Conservation (phyloP, 2,329 filamentous ascomycete genomes). For the Bertia moriformis region DNA sequence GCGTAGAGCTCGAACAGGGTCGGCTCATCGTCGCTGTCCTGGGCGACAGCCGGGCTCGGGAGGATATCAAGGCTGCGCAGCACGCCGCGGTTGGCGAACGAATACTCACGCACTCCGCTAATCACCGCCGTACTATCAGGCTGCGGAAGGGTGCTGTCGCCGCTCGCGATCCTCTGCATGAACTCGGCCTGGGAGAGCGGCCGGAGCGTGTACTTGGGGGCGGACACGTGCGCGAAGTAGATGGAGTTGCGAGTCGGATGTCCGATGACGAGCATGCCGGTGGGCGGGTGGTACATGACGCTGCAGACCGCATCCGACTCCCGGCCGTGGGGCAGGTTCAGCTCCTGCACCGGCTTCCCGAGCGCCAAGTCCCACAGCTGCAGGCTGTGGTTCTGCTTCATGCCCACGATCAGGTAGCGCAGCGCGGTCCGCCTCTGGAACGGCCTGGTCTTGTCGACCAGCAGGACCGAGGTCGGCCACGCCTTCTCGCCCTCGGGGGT, state of each 20-base stretch:
- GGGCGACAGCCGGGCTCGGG: slow-evolving; percentile 41
- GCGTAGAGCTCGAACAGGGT: slow-evolving; percentile 87
- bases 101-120: slow-evolving; percentile 90
- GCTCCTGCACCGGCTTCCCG: slow-evolving; percentile 88
- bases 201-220: slow-evolving; percentile 77
- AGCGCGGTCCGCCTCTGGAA: slow-evolving; percentile 81
- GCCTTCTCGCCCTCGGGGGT: slow-evolving; percentile 82
- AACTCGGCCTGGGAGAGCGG: slow-evolving; percentile 78
- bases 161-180: slow-evolving; percentile 61
- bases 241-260: slow-evolving; percentile 94
- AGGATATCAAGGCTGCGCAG: slow-evolving; percentile 85
- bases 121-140: slow-evolving; percentile 94
- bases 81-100: slow-evolving; percentile 71
- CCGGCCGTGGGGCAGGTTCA: slow-evolving; percentile 88
- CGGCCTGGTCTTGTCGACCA: slow-evolving; percentile 89
- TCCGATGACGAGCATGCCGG: slow-evolving; percentile 85
- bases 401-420: slow-evolving; percentile 89
- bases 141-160: slow-evolving; percentile 58
- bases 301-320: slow-evolving; percentile 95
- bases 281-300: slow-evolving; percentile 80
- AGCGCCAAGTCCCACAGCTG: slow-evolving; percentile 97
- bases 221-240: slow-evolving; percentile 91
- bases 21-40: slow-evolving; percentile 50
- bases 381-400: slow-evolving; percentile 97
- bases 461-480: slow-evolving; percentile 88